phyloP scores from a whole-genome alignment of 768 basidiomycete species.

The Sarcodon sp. region DNA sequence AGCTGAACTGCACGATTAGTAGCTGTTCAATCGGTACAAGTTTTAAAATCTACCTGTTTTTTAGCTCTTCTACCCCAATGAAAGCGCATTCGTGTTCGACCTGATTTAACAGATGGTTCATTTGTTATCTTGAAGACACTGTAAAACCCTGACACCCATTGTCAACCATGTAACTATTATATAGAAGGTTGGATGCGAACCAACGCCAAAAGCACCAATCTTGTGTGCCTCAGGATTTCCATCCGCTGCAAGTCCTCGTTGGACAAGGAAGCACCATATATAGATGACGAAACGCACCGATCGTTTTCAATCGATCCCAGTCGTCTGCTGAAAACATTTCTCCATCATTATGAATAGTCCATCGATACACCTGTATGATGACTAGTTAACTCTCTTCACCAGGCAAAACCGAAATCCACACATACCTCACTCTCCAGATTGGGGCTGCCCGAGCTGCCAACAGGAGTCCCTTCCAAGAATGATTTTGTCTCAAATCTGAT shows the following conservation, averaged over 20 bases:
- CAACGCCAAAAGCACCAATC: conserved; percentile 33
- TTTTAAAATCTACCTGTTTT: too few relatives aligned
- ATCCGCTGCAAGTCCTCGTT: conserved; percentile 19
- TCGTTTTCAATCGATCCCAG: conserved; percentile 35
- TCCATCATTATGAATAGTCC: conserved; percentile 34
- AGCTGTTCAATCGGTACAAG: too few relatives aligned
- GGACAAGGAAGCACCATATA: neutral
- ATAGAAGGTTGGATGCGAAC: conserved; percentile 1
- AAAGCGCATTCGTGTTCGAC: conserved; percentile 6
- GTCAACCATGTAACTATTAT: too few relatives aligned
- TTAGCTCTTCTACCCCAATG: neutral
- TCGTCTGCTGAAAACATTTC: conserved; percentile 30
- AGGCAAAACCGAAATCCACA: neutral
- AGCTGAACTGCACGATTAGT: too few relatives aligned
- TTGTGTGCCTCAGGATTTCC: conserved; percentile 41
- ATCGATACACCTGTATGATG: conserved; percentile 20
- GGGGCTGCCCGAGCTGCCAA: neutral
- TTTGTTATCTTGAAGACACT: conserved; percentile 17
- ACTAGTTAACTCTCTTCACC: neutral
- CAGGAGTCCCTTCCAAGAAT: conserved; percentile 2
- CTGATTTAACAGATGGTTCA: conserved; percentile 14
- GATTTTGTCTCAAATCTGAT: conserved; percentile 21
- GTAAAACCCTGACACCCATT: conserved; percentile 10
- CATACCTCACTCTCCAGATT: neutral
- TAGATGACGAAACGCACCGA: conserved; percentile 12